Evolutionary conservation across 805 yeast species (phyloP), one percentile per base, ranked within the genome.

Genomic region (Kluyveromyces dobzhanskii): DNA sequence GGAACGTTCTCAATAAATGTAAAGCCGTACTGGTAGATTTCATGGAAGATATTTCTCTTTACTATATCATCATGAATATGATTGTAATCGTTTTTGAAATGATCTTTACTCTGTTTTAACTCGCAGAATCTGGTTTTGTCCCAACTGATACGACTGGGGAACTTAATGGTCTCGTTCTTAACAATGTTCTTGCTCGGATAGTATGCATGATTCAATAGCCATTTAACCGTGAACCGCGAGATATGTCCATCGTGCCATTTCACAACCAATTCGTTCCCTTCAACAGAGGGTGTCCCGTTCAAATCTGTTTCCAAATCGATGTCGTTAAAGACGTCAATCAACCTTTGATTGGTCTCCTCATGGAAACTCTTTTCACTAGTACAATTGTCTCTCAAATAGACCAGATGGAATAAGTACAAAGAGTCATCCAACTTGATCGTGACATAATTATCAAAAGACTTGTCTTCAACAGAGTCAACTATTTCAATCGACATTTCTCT

Each of bases 1-100:
- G 85, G 86, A 16, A 76, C 80, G 44, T 73, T 68, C 37, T 76
- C 70, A 32, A 80, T 70, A 39, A 78, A 65, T 30, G 80, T 70
- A 54, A 80, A 80, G 1, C 87, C 87, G 51, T 69, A 68, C 11
- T 27, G 35, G 27, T 32, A 37, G 17, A 43, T 39, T 17, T 43
- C 41, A 7, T 34, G 12, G 16, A 43, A 30, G 17, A 43, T 30
- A 7, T 13, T 30, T 6, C 24, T 26, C 19, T 25, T 34, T 9
- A 24, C 30, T 3, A 18, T 10, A 14, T 17, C 30, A 12, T 24
- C 30, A 10, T 34, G 2, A 17, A 43, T 18, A 17, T 21, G 32
- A 21, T 19, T 12, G 21, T 26, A 43, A 4, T 23, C 37, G 26
- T 39, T 32, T 16, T 27, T 17, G 17, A 29, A 14, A 3, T 24